Evolutionary conservation across 1,284 basidiomycete genomes (phyloP).

Genomic region (Ganoderma sinense): DNA sequence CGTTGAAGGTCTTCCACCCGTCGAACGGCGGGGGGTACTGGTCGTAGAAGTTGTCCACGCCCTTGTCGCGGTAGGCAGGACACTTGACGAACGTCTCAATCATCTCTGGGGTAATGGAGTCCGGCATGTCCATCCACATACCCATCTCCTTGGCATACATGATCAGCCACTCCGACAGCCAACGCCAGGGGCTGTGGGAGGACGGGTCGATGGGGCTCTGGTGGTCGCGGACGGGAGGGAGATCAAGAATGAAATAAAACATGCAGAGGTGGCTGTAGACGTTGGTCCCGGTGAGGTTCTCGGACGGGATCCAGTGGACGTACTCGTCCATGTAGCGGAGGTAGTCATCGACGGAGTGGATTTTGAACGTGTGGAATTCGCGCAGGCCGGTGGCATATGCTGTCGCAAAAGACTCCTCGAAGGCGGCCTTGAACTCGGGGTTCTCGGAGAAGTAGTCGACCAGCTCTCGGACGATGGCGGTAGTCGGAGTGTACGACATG

Average conservation of each 20-base stretch:
- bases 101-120: conserved; percentile 22
- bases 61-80: conserved; percentile 18
- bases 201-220: conserved; percentile 27
- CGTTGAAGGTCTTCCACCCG: conserved; percentile 33
- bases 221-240: conserved; percentile 16
- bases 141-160: conserved; percentile 30
- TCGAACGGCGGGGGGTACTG: conserved; percentile 25
- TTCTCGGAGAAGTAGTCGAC: conserved; percentile 20
- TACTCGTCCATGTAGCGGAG: conserved; percentile 22
- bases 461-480: conserved; percentile 26
- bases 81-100: conserved; percentile 26
- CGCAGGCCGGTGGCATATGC: conserved; percentile 18
- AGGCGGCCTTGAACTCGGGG: conserved; percentile 24
- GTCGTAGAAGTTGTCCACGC: conserved; percentile 16
- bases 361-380: conserved; percentile 24
- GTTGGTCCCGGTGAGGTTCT: conserved; percentile 22
- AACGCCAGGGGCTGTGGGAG: conserved; percentile 17
- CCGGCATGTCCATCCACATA: conserved; percentile 25
- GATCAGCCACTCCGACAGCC: conserved; percentile 32
- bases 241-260: conserved; percentile 31
- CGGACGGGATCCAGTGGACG: conserved; percentile 26
- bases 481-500: conserved; percentile 5
- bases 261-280: conserved; percentile 29
- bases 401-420: conserved; percentile 21
- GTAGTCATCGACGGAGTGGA: conserved; percentile 28